A percentile compares a stretch with the other conserved stretches of the same genome.
Evolutionary conservation across 2,329 filamentous ascomycete genomes (phyloP).

Genomic region (Podosphaera fusca): DNA sequence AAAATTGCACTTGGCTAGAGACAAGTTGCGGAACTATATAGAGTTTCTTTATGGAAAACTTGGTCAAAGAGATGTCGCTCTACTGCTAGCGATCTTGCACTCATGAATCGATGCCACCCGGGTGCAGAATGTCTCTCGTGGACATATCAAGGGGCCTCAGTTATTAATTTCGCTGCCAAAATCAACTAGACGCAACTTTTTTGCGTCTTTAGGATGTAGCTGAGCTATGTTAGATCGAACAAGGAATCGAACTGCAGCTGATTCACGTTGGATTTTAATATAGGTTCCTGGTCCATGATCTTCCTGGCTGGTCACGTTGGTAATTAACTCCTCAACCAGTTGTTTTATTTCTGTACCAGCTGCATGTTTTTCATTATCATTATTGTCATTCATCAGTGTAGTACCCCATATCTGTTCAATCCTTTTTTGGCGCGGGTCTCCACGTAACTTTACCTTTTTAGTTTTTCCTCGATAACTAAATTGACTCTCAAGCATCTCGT

Average conservation of each 20-base stretch:
- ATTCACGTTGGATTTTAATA: slow-evolving; percentile 33
- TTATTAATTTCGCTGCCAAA: slow-evolving; percentile 40
- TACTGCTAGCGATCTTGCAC: too few species aligned
- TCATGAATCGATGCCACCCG: too few species aligned
- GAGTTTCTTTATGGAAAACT: too few species aligned
- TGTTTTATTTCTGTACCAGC: slow-evolving; percentile 35
- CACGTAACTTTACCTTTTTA: slow-evolving; percentile 25
- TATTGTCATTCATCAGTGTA: slow-evolving; percentile 15
- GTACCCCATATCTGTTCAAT: slow-evolving; percentile 39
- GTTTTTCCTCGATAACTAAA: slow-evolving; percentile 36
- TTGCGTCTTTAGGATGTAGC: slow-evolving; percentile 41
- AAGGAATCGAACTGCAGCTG: slow-evolving; percentile 38
- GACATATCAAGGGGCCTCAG: slow-evolving; percentile 11
- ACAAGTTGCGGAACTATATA: too few species aligned
- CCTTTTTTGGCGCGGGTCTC: slow-evolving; percentile 31
- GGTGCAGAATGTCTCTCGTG: too few species aligned
- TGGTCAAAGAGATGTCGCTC: too few species aligned
- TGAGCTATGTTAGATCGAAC: slow-evolving; percentile 42
- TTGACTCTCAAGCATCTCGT: slow-evolving; percentile 33
- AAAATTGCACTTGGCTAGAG: too few species aligned
- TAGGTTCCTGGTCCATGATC: slow-evolving; percentile 34
- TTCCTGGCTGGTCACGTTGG: slow-evolving; percentile 29
- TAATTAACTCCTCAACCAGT: slow-evolving; percentile 36
- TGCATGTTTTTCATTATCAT: slow-evolving; percentile 17
- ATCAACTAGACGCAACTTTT: slow-evolving; percentile 33